Base-by-base conservation (phyloP, 108 stramenopile genomes). In the Pseudonitzschia multiseries region DNA sequence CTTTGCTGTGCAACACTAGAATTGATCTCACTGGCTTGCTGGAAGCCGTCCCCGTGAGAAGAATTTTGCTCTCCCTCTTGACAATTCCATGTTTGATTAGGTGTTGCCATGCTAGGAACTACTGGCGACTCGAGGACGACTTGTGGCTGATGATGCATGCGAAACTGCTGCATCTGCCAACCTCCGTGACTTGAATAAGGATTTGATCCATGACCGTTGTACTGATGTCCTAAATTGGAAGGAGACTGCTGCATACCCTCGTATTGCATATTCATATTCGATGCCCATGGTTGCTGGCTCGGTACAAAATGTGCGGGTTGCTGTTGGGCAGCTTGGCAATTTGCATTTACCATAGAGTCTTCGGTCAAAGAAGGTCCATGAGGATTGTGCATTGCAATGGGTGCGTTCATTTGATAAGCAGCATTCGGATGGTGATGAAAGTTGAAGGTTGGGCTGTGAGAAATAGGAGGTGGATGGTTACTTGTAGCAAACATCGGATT, bases 341-440 rank as follows among this genome's bases (percentile, higher is more conserved):
- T 50, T 21, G n/a, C 46, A 67, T 67, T 67, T 28, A 40, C 15
- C 44, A 67, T 67, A 41, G 42, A 9, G 13, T 44, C 46, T 22
- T 36, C 70, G 32, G 65, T 60, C 13, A 56, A 26, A 24, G 61
- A 13, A 62, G 61, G 12, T 17, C 28, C 29, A 62, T 62, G 61
- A 21, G 15, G 61, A 33, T 71, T 69, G 41, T 72, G 71, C 36
- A 63, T 51, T 14, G 12, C 56, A 2, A 69, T 61, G 40, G 65
- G 42, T 17, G 42, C 66, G n/a, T 68, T 57, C 69, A 77, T 76
- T 62, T 67, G 75, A 24, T 69, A 76, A 26, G 26, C 75, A 52
- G 59, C 31, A 43, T 52, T 56, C 5, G 33, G 75, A 44, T 67
- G 68, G n/a, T 46, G 66, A 36, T 67, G 59, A 69, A 76, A 76